Evolutionary conservation across 2,329 filamentous ascomycete genomes (phyloP).

Genomic region (Ceratocystis smalleyi): DNA sequence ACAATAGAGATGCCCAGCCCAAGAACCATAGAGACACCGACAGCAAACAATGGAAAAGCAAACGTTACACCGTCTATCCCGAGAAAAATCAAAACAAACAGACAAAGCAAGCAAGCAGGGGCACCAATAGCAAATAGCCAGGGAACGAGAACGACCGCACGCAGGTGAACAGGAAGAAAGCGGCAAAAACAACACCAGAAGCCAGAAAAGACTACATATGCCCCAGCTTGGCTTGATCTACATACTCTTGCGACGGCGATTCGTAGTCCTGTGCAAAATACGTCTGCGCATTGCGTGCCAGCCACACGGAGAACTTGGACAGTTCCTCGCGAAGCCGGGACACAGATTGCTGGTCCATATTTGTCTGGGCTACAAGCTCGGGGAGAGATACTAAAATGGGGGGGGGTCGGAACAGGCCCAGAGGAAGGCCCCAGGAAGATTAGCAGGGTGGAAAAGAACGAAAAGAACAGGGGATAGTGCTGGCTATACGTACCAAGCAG

Average conservation of each 20-base stretch:
- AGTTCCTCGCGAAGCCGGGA: conserved; percentile 80
- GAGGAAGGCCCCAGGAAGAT: not conserved
- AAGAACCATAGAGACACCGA: not conserved
- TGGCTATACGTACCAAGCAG: conserved; percentile 54
- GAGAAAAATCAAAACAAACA: not conserved
- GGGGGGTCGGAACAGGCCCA: not conserved
- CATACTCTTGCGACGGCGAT: conserved; percentile 53
- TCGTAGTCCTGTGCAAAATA: conserved; percentile 72
- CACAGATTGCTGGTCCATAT: conserved; percentile 89
- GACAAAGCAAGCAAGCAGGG: not conserved
- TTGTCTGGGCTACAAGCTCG: conserved; percentile 89
- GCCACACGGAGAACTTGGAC: conserved; percentile 69
- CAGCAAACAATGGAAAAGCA: conserved; percentile 2
- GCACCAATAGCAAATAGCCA: no score
- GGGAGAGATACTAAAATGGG: conserved; percentile 58
- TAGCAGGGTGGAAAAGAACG: not conserved
- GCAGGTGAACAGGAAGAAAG: not conserved
- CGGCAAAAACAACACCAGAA: not conserved
- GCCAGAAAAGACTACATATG: conserved; percentile 1
- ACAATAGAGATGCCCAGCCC: not conserved
- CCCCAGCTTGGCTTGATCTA: conserved; percentile 43
- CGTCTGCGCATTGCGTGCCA: conserved; percentile 56
- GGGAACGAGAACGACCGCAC: not conserved
- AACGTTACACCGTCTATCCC: conserved; percentile 4
- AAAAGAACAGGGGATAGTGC: not conserved